Conservation (phyloP, 2,329 filamentous ascomycete species). For the Sphaerulina vaccinii region DNA sequence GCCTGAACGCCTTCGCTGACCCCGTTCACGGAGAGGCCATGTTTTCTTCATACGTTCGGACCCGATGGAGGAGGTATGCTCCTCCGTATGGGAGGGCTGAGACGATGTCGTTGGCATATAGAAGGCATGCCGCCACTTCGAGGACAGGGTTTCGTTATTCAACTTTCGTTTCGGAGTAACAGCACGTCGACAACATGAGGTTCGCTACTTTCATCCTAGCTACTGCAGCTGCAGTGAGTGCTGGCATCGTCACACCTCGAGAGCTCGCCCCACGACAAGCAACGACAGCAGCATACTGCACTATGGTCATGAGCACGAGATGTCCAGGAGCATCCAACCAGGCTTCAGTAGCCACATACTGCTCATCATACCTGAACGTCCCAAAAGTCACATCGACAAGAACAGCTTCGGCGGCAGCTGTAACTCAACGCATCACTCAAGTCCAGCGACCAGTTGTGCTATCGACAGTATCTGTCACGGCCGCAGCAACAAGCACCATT, state of each 20-base stretch:
- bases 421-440: neutral
- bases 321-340: constrained; percentile 2
- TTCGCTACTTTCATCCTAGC: constrained; percentile 5
- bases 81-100: neutral
- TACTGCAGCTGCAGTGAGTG: constrained; percentile 1
- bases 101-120: neutral
- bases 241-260: neutral
- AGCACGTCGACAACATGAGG: neutral
- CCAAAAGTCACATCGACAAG: constrained; percentile 6
- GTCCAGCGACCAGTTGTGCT: neutral
- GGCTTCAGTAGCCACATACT: constrained; percentile 3
- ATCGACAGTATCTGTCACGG: neutral
- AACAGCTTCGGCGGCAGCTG: neutral
- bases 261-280: constrained; percentile 1
- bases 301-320: neutral
- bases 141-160: neutral
- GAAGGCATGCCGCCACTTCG: neutral
- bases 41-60: no score
- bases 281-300: constrained; percentile 1
- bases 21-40: neutral
- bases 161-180: neutral
- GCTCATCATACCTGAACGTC: constrained; percentile 6
- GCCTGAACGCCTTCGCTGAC: neutral
- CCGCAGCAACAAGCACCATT: neutral
- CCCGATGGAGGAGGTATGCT: neutral